Conservation (phyloP, 257 asterid species). For the Scutellaria baicalensis region DNA sequence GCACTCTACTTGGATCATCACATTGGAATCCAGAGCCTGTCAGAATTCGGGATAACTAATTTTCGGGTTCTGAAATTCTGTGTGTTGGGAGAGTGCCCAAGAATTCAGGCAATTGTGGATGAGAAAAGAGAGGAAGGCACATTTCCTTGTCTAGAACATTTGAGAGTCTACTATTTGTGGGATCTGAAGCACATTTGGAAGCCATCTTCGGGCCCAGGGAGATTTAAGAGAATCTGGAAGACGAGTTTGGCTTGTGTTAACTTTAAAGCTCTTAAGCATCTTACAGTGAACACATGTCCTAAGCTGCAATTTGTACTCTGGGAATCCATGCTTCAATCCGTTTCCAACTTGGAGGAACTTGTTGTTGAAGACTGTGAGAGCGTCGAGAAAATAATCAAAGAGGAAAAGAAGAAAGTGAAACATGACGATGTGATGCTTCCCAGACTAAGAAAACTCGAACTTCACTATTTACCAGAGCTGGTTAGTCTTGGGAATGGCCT, state of each 20-base stretch:
- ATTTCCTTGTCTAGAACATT: slow-evolving; percentile 13
- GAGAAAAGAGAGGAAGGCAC: not conserved
- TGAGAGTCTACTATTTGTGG: slow-evolving; percentile 17
- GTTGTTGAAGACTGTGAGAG: slow-evolving; percentile 7
- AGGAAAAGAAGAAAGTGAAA: not conserved
- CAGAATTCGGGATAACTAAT: slow-evolving; percentile 10
- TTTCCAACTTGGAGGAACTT: slow-evolving; percentile 7
- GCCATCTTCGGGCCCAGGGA: not conserved
- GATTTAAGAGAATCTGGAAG: not conserved
- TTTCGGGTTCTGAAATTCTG: slow-evolving; percentile 7
- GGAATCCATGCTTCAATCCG: slow-evolving; percentile 1
- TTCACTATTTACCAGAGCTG: slow-evolving; percentile 5
- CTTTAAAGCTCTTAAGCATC: slow-evolving; percentile 1
- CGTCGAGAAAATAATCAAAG: not conserved
- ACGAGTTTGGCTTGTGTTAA: not conserved
- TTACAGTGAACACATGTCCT: not conserved
- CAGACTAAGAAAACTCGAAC: slow-evolving; percentile 2
- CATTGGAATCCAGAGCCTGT: slow-evolving; percentile 9
- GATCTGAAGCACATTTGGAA: slow-evolving; percentile 11
- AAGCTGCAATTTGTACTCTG: not conserved
- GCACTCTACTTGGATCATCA: slow-evolving; percentile 31
- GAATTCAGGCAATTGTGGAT: not conserved
- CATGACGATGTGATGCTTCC: not conserved
- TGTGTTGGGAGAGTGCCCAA: slow-evolving; percentile 14
- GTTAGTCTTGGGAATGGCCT: slow-evolving; percentile 9